A percentile compares a stretch with the other conserved stretches of the same genome.
Evolutionary conservation across 2,329 filamentous ascomycete genomes (phyloP).

Genomic region (Hymenotorrendiella dingleyae): DNA sequence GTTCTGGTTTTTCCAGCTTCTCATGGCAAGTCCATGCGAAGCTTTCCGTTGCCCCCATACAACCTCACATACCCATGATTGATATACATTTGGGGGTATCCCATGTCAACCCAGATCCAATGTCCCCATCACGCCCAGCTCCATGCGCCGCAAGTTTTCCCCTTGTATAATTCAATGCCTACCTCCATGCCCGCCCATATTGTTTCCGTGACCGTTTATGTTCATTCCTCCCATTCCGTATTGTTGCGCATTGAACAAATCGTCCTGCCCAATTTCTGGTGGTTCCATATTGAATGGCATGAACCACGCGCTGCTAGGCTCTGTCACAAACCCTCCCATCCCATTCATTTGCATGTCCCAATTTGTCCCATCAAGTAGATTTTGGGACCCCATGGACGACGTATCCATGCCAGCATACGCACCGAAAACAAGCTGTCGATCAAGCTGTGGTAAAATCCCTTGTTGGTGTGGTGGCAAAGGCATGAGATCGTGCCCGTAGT

Average conservation of each 20-base stretch:
- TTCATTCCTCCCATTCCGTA: conserved; percentile 22
- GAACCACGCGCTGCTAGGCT: conserved; percentile 72
- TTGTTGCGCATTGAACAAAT: conserved; percentile 20
- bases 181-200: conserved; percentile 31
- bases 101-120: too few species aligned
- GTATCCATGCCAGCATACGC: conserved; percentile 56
- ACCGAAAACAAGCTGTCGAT: conserved; percentile 70
- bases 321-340: conserved; percentile 27
- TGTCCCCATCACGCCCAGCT: too few species aligned
- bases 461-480: conserved; percentile 44
- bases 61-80: too few species aligned
- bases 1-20: too few species aligned
- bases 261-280: conserved; percentile 52
- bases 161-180: conserved; percentile 2
- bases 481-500: conserved; percentile 42
- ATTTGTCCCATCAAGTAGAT: conserved; percentile 20
- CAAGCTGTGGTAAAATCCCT: conserved; percentile 60
- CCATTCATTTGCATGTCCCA: conserved; percentile 28
- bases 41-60: too few species aligned
- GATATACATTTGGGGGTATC: too few species aligned
- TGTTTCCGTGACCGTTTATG: conserved; percentile 18
- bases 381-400: conserved; percentile 22
- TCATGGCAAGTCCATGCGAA: too few species aligned
- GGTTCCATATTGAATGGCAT: conserved; percentile 90
- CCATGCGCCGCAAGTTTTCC: conserved; percentile 7